Evolutionary conservation across 352 stramenopile genomes (phyloP).

Genomic region (Phytophthora citrophthora): DNA sequence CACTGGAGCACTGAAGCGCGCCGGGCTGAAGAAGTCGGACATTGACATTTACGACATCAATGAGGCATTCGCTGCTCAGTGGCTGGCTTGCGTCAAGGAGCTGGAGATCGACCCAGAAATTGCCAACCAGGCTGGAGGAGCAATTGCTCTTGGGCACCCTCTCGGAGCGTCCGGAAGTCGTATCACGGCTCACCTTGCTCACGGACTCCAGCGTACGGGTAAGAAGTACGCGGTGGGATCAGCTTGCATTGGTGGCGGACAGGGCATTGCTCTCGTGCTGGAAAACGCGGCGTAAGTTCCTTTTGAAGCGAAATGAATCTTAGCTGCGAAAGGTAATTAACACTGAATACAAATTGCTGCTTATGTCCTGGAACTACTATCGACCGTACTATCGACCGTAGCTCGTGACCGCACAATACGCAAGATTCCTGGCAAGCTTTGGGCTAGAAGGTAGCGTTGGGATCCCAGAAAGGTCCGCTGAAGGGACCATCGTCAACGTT

Average conservation of each 20-base stretch:
- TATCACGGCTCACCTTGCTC: conserved; percentile 92
- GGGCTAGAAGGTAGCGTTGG: conserved; percentile 7
- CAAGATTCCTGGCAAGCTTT: too few relatives aligned
- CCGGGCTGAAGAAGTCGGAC: conserved; percentile 91
- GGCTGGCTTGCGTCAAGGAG: conserved; percentile 96
- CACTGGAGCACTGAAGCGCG: conserved; percentile 87
- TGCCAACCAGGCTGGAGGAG: conserved; percentile 95
- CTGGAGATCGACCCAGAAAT: conserved; percentile 95
- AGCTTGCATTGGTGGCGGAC: conserved; percentile 98
- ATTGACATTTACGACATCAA: conserved; percentile 99
- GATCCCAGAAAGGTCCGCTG: conserved; percentile 15
- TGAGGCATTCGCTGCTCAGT: conserved; percentile 98
- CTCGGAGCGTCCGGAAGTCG: conserved; percentile 94
- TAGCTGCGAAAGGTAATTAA: neutral
- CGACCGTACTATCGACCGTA: too few relatives aligned
- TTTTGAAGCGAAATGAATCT: neutral
- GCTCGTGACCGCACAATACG: too few relatives aligned
- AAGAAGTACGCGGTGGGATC: conserved; percentile 96
- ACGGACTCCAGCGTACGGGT: conserved; percentile 82
- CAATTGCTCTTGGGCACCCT: conserved; percentile 97
- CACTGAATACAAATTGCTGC: too few relatives aligned
- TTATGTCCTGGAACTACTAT: too few relatives aligned
- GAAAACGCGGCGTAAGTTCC: conserved; percentile 86
- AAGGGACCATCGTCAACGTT: conserved; percentile 5
- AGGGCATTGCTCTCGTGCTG: conserved; percentile 97